These are phyloP conservation scores for Suillus subaureus DNA, from an alignment of 768 basidiomycete genomes.

Conservation along the genomic window DNA sequence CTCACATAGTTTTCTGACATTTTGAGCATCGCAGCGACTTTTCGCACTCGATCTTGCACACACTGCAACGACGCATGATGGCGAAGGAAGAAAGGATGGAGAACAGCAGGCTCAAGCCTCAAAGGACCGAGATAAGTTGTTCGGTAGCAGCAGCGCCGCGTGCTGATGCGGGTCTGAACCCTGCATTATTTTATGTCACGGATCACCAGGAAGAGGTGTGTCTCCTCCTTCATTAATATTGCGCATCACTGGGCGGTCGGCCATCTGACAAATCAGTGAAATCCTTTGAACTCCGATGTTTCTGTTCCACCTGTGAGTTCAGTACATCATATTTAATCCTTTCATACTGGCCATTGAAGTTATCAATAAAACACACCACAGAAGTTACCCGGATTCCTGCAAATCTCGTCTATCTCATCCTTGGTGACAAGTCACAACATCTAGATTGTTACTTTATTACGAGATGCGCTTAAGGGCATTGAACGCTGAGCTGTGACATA, in stretches of 20 bases:
- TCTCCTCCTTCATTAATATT: not conserved
- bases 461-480: not conserved
- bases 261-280: not conserved
- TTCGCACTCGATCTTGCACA: constrained; percentile 20
- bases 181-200: not conserved
- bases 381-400: not conserved
- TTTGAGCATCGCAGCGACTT: constrained; percentile 19
- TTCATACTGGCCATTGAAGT: not conserved
- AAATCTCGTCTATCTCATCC: not conserved
- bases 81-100: not conserved
- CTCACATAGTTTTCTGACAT: constrained; percentile 24
- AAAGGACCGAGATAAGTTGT: not conserved
- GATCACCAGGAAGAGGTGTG: not conserved
- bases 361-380: not conserved
- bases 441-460: not conserved
- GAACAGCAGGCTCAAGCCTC: not conserved
- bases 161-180: not conserved
- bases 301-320: not conserved
- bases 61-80: not conserved
- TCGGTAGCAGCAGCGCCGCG: not conserved
- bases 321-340: not conserved
- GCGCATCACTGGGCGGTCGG: not conserved
- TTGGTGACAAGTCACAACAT: not conserved
- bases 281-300: not conserved
- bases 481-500: not conserved